Evolutionary conservation across 148 eudicot species (phyloP).

Genomic region (Cornus controversa): DNA sequence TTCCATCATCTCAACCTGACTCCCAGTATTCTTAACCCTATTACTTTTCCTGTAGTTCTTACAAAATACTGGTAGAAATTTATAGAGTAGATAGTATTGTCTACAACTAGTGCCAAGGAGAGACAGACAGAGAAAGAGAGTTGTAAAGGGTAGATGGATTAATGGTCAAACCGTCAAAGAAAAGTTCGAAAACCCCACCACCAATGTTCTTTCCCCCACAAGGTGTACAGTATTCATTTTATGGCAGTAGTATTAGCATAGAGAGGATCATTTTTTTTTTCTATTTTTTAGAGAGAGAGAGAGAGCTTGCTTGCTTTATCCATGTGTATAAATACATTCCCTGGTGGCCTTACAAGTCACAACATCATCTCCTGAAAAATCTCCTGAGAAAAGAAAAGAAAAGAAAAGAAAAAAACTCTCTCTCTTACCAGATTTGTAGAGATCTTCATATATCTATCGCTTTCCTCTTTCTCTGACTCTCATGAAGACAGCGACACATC

Average conservation of each 20-base stretch:
- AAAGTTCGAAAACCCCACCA: neutral
- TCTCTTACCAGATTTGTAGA: slow-evolving; percentile 8
- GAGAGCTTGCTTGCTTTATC: neutral
- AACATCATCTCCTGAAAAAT: slow-evolving; percentile 16
- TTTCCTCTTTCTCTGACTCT: slow-evolving; percentile 21
- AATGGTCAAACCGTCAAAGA: neutral
- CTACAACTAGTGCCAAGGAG: neutral
- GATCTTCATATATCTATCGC: slow-evolving; percentile 1
- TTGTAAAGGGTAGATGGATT: neutral
- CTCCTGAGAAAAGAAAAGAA: slow-evolving; percentile 9
- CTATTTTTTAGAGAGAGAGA: neutral
- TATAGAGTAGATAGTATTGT: neutral
- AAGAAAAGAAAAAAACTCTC: neutral
- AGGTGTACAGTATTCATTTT: neutral
- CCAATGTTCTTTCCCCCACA: neutral
- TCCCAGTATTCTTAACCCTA: neutral
- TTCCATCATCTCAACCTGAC: slow-evolving; percentile 1
- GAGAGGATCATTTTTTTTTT: neutral
- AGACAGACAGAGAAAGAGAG: slow-evolving; percentile 6
- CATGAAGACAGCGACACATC: slow-evolving; percentile 31
- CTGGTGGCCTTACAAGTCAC: slow-evolving; percentile 9
- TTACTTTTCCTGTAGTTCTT: neutral
- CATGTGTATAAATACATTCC: slow-evolving; percentile 15
- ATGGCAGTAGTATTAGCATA: no score
- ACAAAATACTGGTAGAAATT: neutral